Evolutionary conservation across 208 protist species (phyloP).

Genomic region (Crithidia thermophila): DNA sequence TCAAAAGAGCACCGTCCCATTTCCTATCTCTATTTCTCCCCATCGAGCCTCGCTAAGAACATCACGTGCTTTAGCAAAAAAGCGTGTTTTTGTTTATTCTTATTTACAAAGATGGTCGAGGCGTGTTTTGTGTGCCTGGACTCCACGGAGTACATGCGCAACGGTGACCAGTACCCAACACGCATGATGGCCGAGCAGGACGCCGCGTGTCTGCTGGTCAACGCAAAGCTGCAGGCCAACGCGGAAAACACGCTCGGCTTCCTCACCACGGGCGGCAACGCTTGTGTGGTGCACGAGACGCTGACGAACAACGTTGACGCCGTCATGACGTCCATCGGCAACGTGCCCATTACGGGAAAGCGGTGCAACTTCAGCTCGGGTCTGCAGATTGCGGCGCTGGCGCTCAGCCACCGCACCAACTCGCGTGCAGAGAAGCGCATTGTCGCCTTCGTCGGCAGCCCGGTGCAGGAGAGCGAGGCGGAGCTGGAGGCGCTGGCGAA

Average conservation of each 20-base stretch:
- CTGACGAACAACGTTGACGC: constrained; percentile 95
- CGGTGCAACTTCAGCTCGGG: constrained; percentile 89
- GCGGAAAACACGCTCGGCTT: constrained; percentile 97
- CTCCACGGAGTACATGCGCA: constrained; percentile 98
- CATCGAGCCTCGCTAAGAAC: no score
- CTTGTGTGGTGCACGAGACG: constrained; percentile 94
- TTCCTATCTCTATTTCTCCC: no score
- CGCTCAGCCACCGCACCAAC: constrained; percentile 97
- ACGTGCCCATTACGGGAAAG: constrained; percentile 87
- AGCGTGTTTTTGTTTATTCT: constrained; percentile 1
- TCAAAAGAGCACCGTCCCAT: no score
- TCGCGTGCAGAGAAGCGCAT: constrained; percentile 96
- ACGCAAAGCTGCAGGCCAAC: constrained; percentile 95
- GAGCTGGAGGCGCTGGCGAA: constrained; percentile 94
- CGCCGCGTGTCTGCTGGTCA: constrained; percentile 95
- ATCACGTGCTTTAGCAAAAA: no score
- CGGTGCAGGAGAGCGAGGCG: constrained; percentile 87
- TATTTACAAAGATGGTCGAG: constrained; percentile 68
- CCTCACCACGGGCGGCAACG: constrained; percentile 92
- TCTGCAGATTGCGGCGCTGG: constrained; percentile 95
- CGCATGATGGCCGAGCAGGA: constrained; percentile 96
- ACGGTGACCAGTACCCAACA: constrained; percentile 98
- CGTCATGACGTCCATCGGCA: constrained; percentile 91
- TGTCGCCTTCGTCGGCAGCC: constrained; percentile 97
- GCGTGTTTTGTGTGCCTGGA: constrained; percentile 94